Evolutionary conservation across 1,139 yeast genomes (phyloP), one percentile per base, ranked within the genome.

Genomic region (Debaryomyces coudertii): DNA sequence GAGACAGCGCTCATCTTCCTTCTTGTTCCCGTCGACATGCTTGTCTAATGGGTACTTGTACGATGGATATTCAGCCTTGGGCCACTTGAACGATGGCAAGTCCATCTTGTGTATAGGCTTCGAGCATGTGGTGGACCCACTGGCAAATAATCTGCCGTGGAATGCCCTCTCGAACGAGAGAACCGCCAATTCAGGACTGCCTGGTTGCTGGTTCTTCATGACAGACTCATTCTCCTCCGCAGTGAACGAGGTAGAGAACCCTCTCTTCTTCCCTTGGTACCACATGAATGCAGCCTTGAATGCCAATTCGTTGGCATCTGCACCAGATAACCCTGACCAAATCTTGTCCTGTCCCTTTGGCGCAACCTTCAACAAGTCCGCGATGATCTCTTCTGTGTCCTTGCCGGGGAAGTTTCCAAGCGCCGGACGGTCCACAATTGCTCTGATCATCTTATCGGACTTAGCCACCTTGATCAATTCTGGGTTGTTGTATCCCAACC

Each of bases 41-140:
- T 76, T 70, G 47, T 78, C 86, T 55, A 86, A 76, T 49, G 95
- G 95, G 64, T 87, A 87, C 67, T 82, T 72, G 69, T 85, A 82
- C 40, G 78, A 61, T 48, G 95, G 95, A 75, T 83, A 87, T 54
- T 86, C 82, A 38, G 95, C 93, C 66, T 84, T 85, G 61, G 95
- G 95, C 95, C 95, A 87, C 57, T 85, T 80, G 72, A 87, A 87
- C 12, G 90, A 80, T 49, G 95, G 95, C 65, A 87, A 80, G 62
- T 87, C 95, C 66, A 87, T 77, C 72, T 87, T 87, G 74, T 87
- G 95, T 55, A 87, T 78, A 53, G 95, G 90, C 73, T 86, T 87
- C 44, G 93, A 85, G 64, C 90, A 76, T 24, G 95, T 87, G 53
- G 87, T 79, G 20, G 92, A 82, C 35, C 85, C 85, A 39, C 90